A percentile compares a stretch with the other conserved stretches of the same genome.
These are phyloP conservation scores for Backusella tarrabulga DNA, from an alignment of 192 early-diverging fungal genomes.

Conservation along the genomic window DNA sequence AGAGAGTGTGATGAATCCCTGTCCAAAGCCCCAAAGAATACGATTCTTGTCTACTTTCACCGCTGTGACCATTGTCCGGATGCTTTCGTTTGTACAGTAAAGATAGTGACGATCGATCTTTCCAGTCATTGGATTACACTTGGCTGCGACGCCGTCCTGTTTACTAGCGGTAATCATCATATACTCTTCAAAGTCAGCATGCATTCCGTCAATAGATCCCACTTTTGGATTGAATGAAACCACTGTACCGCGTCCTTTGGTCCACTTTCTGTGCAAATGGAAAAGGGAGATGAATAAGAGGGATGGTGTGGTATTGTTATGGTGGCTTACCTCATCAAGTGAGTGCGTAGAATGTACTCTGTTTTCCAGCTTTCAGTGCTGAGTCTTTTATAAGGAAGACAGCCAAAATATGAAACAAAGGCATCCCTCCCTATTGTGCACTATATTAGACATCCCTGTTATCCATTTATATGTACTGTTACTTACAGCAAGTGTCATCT, in stretches of 20 bases:
- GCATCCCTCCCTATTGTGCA: slow-evolving; percentile 34
- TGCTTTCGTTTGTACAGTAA: slow-evolving; percentile 42
- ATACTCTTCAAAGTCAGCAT: slow-evolving; percentile 48
- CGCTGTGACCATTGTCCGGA: slow-evolving; percentile 34
- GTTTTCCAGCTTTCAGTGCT: slow-evolving; percentile 35
- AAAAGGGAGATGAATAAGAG: not conserved
- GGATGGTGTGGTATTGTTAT: not conserved
- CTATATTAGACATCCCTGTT: not conserved
- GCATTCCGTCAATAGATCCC: slow-evolving; percentile 47
- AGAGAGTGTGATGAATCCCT: slow-evolving; percentile 53
- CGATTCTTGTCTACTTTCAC: slow-evolving; percentile 61
- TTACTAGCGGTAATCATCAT: slow-evolving; percentile 53
- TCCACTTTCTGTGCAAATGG: slow-evolving; percentile 38
- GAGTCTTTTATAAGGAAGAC: slow-evolving; percentile 34
- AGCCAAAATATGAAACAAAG: slow-evolving; percentile 43
- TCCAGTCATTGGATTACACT: slow-evolving; percentile 56
- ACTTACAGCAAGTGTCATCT: slow-evolving; percentile 41
- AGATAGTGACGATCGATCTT: slow-evolving; percentile 60
- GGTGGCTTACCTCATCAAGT: slow-evolving; percentile 33
- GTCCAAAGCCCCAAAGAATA: slow-evolving; percentile 54
- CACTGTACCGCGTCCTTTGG: slow-evolving; percentile 45
- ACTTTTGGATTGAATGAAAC: slow-evolving; percentile 57
- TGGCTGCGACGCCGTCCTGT: slow-evolving; percentile 51
- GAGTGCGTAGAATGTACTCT: slow-evolving; percentile 40
- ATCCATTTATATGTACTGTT: not conserved